Base-by-base conservation (phyloP, 495 filamentous ascomycete species). In the Clohesyomyces aquaticus region DNA sequence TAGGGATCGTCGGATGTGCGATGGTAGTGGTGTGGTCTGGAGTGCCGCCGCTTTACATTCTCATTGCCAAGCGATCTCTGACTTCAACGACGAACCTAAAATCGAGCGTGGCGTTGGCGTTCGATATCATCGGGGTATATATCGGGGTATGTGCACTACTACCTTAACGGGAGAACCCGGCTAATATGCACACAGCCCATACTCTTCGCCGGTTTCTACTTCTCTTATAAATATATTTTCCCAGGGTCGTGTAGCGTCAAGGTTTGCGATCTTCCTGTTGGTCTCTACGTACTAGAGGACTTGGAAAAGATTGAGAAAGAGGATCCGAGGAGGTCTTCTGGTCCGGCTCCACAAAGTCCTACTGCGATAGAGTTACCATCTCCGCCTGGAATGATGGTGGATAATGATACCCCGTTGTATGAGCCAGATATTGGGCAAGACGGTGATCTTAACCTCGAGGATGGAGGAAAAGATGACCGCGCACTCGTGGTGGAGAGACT, bases 1-100 rank as follows among this genome's bases (percentile, higher is more conserved):
- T 65, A n/a, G 53, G 61, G 14, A 58, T 58, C n/a, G 21, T 55
- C 41, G 54, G 61, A 1, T 58, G 43, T 25, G 28, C 21, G 2
- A 51, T 59, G 45, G 46, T 65, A 0, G 52, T 59, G 14, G 10
- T 65, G 4, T 65, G 53, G 53, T 58, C 53, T 14, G 54, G 61
- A n/a, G 43, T 65, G 6, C 53, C 54, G 14, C 45, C 61, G 12
- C 42, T 65, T 4, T 58, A 32, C 28, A 65, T 65, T 22, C 27
- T 65, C 10, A 18, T 4, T n/a, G 54, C 54, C 4, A 50, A 46
- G 19, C 22, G 43, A 6, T 26, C 25, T n/a, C 45, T 65, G 18
- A 65, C 41, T 14, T 49, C 43, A 9, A 52, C 28, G 23, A 12
- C 16, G 14, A 43, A 53, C 35, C 54, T 65, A 4, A 65, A 65